Percentiles rank a stretch among this genome's conserved stretches.
These are phyloP conservation scores for Fraxinus latifolia DNA, from an alignment of 305 asterid species.

Conservation along the genomic window DNA sequence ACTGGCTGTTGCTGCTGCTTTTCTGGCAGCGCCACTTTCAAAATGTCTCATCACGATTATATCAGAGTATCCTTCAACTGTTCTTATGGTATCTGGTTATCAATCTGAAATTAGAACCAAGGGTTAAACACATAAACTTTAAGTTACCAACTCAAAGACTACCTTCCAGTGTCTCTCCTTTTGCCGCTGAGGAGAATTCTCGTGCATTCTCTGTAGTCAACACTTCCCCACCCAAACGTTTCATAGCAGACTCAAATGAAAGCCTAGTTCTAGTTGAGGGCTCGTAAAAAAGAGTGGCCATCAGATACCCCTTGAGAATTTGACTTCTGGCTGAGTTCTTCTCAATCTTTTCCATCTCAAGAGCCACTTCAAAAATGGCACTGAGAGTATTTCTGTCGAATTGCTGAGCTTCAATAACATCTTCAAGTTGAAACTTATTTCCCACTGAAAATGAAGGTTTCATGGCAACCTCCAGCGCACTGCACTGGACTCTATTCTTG, in stretches of 20 bases:
- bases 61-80: conserved; percentile 87
- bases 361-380: conserved; percentile 80
- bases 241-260: conserved; percentile 95
- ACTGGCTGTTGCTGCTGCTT: conserved; percentile 72
- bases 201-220: conserved; percentile 93
- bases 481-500: conserved; percentile 35
- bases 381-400: conserved; percentile 69
- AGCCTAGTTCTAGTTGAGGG: conserved; percentile 96
- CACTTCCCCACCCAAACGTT: conserved; percentile 90
- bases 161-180: conserved; percentile 98
- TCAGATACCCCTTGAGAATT: conserved; percentile 71
- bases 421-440: conserved; percentile 61
- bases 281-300: conserved; percentile 92
- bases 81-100: conserved; percentile 70
- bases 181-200: conserved; percentile 90
- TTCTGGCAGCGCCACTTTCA: conserved; percentile 92
- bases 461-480: conserved; percentile 47
- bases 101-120: conserved; percentile 10
- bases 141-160: conserved; percentile 4
- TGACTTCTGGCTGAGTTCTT: conserved; percentile 60
- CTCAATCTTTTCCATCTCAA: conserved; percentile 86
- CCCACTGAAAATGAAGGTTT: conserved; percentile 34
- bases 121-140: neutral
- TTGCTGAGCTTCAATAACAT: conserved; percentile 83
- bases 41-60: conserved; percentile 92